A percentile compares a stretch with the other conserved stretches of the same genome.
Conservation (phyloP, 352 stramenopile species). For the Stephanocyclus meneghinianus region DNA sequence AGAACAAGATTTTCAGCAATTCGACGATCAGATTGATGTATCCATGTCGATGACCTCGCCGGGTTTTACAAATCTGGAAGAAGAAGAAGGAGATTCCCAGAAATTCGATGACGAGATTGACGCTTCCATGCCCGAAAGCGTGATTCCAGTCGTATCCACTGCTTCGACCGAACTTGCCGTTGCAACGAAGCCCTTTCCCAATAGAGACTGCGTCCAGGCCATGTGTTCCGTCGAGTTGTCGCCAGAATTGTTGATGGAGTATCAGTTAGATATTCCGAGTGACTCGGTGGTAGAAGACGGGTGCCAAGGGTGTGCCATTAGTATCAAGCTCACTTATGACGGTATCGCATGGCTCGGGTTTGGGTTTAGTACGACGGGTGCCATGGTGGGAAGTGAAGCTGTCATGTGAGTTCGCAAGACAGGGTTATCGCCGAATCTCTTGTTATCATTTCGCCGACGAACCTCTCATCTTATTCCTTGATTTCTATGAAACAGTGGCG, state of each 20-base stretch:
- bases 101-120: not conserved
- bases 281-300: not conserved
- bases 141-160: not conserved
- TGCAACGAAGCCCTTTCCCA: not conserved
- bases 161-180: not conserved
- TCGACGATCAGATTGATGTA: not conserved
- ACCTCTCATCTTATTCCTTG: not conserved
- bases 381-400: constrained; percentile 33
- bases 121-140: not conserved
- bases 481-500: constrained; percentile 11
- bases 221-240: constrained; percentile 5
- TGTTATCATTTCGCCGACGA: not conserved
- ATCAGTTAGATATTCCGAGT: constrained; percentile 21
- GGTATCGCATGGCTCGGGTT: constrained; percentile 29
- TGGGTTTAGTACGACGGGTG: constrained; percentile 20
- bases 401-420: constrained; percentile 22
- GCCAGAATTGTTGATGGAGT: constrained; percentile 9
- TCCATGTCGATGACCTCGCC: too few species aligned
- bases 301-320: constrained; percentile 1
- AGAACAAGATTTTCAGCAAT: not conserved
- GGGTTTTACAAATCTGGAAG: too few species aligned
- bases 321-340: constrained; percentile 21
- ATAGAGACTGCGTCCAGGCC: constrained; percentile 1
- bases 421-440: not conserved
- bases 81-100: not conserved